Evolutionary conservation across 2,329 filamentous ascomycete species (phyloP), one percentile per base, ranked within the genome.

Genomic region (Purpureocillium lavendulum): DNA sequence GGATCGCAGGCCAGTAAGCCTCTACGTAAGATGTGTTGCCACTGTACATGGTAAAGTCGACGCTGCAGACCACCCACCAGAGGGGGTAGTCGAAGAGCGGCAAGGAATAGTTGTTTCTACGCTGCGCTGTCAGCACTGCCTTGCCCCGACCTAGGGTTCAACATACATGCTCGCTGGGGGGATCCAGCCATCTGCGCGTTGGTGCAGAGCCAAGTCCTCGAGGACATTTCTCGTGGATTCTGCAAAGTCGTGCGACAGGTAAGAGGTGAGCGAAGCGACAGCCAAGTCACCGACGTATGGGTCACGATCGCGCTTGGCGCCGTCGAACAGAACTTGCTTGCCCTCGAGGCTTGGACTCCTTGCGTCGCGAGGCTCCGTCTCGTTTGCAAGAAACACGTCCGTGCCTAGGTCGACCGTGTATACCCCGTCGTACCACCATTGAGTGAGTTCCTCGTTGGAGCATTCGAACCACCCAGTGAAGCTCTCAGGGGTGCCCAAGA

Each of bases 221-320:
- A 75, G 53, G 5, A 74, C 66, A 43, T 74, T 71, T 3, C 58
- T 47, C 7, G 62, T 57, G 1, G 68, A 62, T 11, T 61, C 54
- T 1, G 60, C 45, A 28, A 60, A 53, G 45, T 67, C 48, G 39
- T 72, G 71, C 5, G 62, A 69, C 11, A 75, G 47, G 42, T 71
- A 75, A 2, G 60, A 58, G 7, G 71, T 73, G 39, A 69, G 48
- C 0, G 64, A 63, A 3, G 70, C 57, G 2, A 75, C 68, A 3
- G 68, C 70, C 28, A 75, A 49, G 40, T 74, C 71, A 3, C 71
- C 71, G 13, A 71, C 63, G 45, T 75, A 75, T 2, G 71, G 71
- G 39, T 74, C 69, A 13, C 71, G 61, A 39, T 75, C 70, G 33
- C 71, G 51, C 48, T 75, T 75, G 0, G 71, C 63, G 4, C 70